Base-by-base conservation (phyloP, 73 alveolate species). In the Tetrahymena thermophila region DNA sequence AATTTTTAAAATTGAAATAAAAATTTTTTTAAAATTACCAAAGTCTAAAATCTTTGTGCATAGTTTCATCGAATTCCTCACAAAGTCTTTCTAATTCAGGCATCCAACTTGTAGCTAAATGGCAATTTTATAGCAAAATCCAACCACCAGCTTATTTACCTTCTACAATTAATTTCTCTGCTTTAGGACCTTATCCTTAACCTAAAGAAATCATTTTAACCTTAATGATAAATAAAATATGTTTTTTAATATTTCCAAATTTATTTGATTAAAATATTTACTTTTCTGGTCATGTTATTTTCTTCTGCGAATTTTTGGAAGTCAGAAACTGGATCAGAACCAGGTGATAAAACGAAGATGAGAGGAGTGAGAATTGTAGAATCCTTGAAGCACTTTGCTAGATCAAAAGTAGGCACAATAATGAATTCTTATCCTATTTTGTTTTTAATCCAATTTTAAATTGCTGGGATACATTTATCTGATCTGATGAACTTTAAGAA, bases 261-360 rank as follows among this genome's bases (percentile, higher is more conserved):
- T 98, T 21, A 19, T 50, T 19, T 50, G 1, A 14, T 0, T 50
- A 50, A 50, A 1, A 50, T 11, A 5, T 4, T 50, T 50, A 50
- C 83, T 50, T 50, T 99, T 58, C 98, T 99, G 15, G 94, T 50
- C 96, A 93, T 96, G 94, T 96, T 95, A 98, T 95, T 98, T 96
- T 97, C 98, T 96, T 99, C 99, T 2, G 99, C 99, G 94, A 99
- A 99, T 94, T 98, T 98, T 96, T 97, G 94, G 95, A 99, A 98
- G 96, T 99, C 99, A 56, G 99, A 98, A 84, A 99, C 99, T 7
- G 99, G 99, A 95, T 99, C 99, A 8, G 99, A 98, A 85, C 99
- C 99, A 42, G 99, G 99, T 40, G 99, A 97, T 44, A 99, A 98
- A 38, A 99, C 99, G 98, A 99, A 99, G 93, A 99, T 99, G 85